Conservation (phyloP, 768 basidiomycete genomes). For the Boletus tomentosulus region DNA sequence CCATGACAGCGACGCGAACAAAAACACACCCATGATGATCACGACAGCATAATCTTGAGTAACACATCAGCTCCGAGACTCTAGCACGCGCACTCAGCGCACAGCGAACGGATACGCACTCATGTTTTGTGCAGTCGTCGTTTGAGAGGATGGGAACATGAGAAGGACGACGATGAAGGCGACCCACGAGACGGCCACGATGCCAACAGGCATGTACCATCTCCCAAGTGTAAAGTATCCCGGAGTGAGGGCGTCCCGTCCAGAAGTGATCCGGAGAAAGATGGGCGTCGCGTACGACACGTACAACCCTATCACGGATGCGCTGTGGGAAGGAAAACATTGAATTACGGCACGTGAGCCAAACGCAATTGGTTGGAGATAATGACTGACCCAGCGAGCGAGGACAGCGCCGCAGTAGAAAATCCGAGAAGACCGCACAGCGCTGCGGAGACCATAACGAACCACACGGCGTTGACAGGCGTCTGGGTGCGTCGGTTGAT, state of each 20-base stretch:
- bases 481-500: constrained; percentile 59
- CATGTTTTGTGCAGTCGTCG: constrained; percentile 43
- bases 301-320: constrained; percentile 69
- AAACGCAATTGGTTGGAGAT: background rate
- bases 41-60: constrained; percentile 67
- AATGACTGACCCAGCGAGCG: constrained; percentile 59
- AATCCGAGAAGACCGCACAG: constrained; percentile 65
- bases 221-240: constrained; percentile 60
- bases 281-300: constrained; percentile 63
- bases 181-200: constrained; percentile 64
- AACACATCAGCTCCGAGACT: background rate
- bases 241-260: constrained; percentile 51
- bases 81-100: background rate
- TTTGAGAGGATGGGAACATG: constrained; percentile 48
- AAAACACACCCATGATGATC: constrained; percentile 59
- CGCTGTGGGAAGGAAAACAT: constrained; percentile 32
- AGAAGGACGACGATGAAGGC: constrained; percentile 56
- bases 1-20: constrained; percentile 64
- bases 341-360: background rate
- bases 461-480: constrained; percentile 73
- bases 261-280: constrained; percentile 67
- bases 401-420: constrained; percentile 56
- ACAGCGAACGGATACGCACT: constrained; percentile 40
- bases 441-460: constrained; percentile 54
- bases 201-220: constrained; percentile 58